Base-by-base conservation (phyloP, 805 yeast genomes). In the Yamadazyma scolyti region DNA sequence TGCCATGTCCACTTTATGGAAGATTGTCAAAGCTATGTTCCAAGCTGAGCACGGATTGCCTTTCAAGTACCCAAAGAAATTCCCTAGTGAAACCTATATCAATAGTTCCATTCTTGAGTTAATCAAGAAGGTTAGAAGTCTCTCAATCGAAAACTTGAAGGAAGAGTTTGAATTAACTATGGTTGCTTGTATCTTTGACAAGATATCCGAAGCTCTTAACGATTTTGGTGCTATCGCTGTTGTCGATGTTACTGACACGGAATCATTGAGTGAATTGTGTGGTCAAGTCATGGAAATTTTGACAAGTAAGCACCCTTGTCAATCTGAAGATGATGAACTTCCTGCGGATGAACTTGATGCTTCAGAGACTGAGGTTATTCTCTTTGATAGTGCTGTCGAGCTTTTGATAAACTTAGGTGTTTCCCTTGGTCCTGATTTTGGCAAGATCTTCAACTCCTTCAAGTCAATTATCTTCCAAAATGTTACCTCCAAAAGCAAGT, bases 341-440 rank as follows among this genome's bases (percentile, higher is more conserved):
- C 82, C 72, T 36, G 83, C 76, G 38, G 80, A 66, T 35, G 72
- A 66, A 25, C 82, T 67, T 36, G 61, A 65, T 37, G 41, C 68
- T 13, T 61, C 68, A 15, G 72, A 65, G 47, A 49, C 68, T 37
- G 71, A 64, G 37, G 85, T 88, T 14, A 71, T 87, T 45, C 70
- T 93, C 39, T 78, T 78, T 46, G 97, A 90, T 53, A 72, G 86
- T 38, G 85, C 95, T 24, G 67, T 86, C 46, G 98, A 93, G 57
- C 88, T 87, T 16, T 68, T 90, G 41, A 85, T 85, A 35, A 73
- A 79, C 44, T 69, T 90, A 44, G 75, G 96, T 10, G 61, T 68
- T 39, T 82, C 84, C n/a, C 71, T 90, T 46, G 93, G 83, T 32
- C 72, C 74, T 24, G 94, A 85, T 50, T 93, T 93, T 55, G 66